These are phyloP conservation scores for Neurospora tetraspora DNA, from an alignment of 495 filamentous ascomycete species.

Conservation along the genomic window DNA sequence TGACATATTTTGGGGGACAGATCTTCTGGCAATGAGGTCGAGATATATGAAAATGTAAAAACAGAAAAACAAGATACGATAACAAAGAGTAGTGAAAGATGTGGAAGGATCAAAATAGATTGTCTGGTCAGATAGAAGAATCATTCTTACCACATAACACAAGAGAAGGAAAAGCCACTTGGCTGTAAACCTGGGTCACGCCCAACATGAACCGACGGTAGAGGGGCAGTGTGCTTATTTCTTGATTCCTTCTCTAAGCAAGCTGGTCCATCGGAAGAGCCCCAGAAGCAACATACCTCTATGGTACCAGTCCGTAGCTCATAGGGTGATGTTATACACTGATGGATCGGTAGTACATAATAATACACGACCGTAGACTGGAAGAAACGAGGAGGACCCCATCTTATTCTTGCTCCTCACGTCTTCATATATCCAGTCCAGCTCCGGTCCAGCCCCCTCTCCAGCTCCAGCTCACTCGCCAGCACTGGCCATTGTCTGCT, in stretches of 20 bases:
- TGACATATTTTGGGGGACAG: background rate
- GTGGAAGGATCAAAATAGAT: background rate
- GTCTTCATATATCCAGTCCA: background rate
- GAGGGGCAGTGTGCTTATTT: background rate
- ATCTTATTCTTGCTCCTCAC: background rate
- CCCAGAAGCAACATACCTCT: background rate
- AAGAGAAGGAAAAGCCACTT: background rate
- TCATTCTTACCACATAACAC: background rate
- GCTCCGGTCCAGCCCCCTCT: background rate
- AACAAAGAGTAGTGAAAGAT: background rate
- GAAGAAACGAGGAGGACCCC: background rate
- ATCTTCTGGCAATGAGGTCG: background rate
- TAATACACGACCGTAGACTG: slow-evolving; percentile 3
- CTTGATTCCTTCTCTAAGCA: background rate
- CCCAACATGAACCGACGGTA: background rate
- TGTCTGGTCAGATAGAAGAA: background rate
- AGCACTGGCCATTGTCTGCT: background rate
- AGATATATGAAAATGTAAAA: background rate
- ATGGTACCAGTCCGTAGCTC: background rate
- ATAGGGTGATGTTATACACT: slow-evolving; percentile 7
- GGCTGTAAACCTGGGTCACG: background rate
- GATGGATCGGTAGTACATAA: slow-evolving; percentile 9
- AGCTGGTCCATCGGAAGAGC: background rate
- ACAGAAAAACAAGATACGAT: background rate
- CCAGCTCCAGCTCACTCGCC: background rate